These are phyloP conservation scores for Cydonia oblonga DNA, from an alignment of 331 rosid genomes.

Conservation along the genomic window DNA sequence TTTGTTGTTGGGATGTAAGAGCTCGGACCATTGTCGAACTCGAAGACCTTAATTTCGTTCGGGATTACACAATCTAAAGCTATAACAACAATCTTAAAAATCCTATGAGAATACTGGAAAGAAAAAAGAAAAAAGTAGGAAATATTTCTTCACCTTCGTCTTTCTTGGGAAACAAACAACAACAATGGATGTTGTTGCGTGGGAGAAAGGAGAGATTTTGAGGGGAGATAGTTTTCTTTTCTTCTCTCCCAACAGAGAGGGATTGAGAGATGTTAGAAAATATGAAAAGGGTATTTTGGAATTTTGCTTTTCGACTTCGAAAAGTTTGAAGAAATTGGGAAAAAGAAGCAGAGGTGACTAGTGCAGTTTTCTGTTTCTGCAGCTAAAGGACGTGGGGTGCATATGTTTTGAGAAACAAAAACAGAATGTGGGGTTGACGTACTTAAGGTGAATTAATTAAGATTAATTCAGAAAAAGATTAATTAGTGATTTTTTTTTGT, in stretches of 20 bases:
- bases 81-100: background rate
- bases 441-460: too few species aligned
- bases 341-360: background rate
- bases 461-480: too few species aligned
- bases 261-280: background rate
- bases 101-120: background rate
- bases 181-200: background rate
- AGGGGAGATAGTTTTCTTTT: background rate
- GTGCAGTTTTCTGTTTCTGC: background rate
- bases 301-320: background rate
- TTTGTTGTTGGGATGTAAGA: conserved; percentile 26
- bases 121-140: background rate
- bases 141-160: background rate
- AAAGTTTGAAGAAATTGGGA: background rate
- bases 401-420: background rate
- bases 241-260: background rate
- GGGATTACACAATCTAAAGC: background rate
- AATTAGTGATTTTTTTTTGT: too few species aligned
- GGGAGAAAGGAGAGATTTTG: background rate
- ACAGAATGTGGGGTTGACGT: background rate
- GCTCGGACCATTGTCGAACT: conserved; percentile 54
- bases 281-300: background rate
- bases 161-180: conserved; percentile 12
- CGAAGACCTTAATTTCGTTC: background rate
- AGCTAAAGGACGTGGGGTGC: background rate